Evolutionary conservation across 352 stramenopile genomes (phyloP).

Genomic region (Blastocystis sp.): DNA sequence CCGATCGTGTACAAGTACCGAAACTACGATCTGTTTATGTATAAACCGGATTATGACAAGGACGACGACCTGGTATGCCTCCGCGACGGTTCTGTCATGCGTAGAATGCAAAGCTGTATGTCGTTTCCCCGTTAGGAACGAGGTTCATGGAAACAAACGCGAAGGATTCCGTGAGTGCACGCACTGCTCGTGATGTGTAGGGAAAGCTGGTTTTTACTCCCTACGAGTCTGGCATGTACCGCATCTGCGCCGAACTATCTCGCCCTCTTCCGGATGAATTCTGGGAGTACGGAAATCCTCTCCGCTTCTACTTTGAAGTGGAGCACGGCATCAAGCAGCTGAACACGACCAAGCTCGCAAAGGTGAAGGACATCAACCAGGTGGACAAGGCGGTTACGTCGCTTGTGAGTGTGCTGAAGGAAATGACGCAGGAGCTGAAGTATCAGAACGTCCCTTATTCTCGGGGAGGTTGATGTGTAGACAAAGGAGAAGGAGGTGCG

Average conservation of each 20-base stretch:
- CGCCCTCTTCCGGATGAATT: conserved; percentile 51
- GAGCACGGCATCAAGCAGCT: conserved; percentile 64
- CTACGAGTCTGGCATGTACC: conserved; percentile 58
- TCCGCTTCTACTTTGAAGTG: conserved; percentile 62
- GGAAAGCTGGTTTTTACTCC: conserved; percentile 64
- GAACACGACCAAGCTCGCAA: conserved; percentile 54
- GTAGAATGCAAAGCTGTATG: conserved; percentile 59
- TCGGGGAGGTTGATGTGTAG: neutral
- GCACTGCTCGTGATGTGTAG: neutral
- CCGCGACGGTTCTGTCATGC: neutral
- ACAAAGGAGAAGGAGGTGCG: conserved; percentile 58
- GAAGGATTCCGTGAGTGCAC: conserved; percentile 20
- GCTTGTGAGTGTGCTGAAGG: conserved; percentile 38
- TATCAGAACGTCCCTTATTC: conserved; percentile 33
- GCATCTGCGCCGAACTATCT: conserved; percentile 34
- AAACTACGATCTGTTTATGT: conserved; percentile 65
- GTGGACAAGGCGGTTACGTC: conserved; percentile 47
- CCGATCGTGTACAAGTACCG: conserved; percentile 65
- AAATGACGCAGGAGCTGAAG: conserved; percentile 66
- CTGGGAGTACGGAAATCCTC: conserved; percentile 67
- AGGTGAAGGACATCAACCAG: conserved; percentile 45
- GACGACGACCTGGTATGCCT: neutral
- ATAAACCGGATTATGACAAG: conserved; percentile 51
- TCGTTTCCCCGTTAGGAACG: conserved; percentile 52
- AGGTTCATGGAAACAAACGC: conserved; percentile 63